Conservation (phyloP, 2,329 filamentous ascomycete genomes). For the Colletotrichum filicis region DNA sequence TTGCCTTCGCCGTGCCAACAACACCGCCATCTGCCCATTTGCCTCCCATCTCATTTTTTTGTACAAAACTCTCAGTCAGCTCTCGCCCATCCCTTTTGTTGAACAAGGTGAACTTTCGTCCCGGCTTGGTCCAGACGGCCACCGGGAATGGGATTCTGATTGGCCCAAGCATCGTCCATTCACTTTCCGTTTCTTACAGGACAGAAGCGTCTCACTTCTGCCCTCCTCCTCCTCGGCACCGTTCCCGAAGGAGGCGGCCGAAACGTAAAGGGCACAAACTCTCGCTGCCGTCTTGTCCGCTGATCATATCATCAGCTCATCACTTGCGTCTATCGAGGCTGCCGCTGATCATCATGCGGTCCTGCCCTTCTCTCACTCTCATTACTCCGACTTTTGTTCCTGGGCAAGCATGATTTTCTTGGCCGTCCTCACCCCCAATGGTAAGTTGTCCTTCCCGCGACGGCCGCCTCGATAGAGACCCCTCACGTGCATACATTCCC, state of each 20-base stretch:
- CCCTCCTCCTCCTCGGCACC: not conserved
- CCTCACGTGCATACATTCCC: not conserved
- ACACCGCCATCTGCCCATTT: not conserved
- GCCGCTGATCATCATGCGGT: not conserved
- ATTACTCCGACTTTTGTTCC: not conserved
- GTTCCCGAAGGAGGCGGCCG: not conserved
- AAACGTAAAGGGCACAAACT: not conserved
- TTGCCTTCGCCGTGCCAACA: not conserved
- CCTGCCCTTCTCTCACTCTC: not conserved
- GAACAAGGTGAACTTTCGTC: slow-evolving; percentile 1
- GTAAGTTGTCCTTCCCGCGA: not conserved
- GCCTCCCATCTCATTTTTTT: slow-evolving; percentile 14
- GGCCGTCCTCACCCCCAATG: not conserved
- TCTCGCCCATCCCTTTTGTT: not conserved
- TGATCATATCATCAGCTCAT: not conserved
- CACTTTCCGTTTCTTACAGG: not conserved
- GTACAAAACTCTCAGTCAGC: not conserved
- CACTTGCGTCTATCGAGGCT: not conserved
- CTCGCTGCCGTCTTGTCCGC: not conserved
- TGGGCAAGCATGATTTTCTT: not conserved
- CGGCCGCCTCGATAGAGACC: not conserved
- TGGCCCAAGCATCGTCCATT: not conserved
- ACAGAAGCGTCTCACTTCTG: not conserved
- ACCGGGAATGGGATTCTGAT: not conserved
- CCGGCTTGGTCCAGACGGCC: not conserved